Conservation (phyloP, 1,284 basidiomycete species). For the Trametes polyzona region DNA sequence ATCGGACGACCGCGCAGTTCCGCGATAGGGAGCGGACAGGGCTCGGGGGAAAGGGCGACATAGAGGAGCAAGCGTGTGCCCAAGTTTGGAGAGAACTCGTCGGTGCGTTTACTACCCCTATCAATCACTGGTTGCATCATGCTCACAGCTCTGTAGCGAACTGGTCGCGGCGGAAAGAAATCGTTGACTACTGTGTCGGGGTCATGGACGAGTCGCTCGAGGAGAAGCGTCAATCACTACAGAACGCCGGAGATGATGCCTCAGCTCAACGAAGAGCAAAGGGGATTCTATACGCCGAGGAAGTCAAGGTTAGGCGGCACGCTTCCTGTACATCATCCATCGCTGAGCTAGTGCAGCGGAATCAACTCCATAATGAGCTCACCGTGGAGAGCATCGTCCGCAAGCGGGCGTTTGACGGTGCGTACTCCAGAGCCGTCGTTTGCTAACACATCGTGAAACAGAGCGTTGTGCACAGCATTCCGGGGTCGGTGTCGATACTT, state of each 20-base stretch:
- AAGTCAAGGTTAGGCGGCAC: conserved; percentile 67
- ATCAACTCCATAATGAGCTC: conserved; percentile 81
- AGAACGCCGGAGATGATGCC: conserved; percentile 48
- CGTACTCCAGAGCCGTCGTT: conserved; percentile 27
- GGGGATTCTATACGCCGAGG: conserved; percentile 66
- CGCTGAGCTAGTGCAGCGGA: conserved; percentile 51
- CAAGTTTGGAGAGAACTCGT: conserved; percentile 84
- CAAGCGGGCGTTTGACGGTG: conserved; percentile 79
- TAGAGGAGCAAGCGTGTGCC: conserved; percentile 77
- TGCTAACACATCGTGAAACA: conserved; percentile 20
- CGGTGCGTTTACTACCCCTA: conserved; percentile 52
- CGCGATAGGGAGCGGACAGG: conserved; percentile 68
- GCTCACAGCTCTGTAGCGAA: conserved; percentile 56
- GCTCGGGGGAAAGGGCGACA: conserved; percentile 45
- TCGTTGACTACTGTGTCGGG: conserved; percentile 79
- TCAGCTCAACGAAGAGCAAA: conserved; percentile 52
- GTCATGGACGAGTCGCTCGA: conserved; percentile 72
- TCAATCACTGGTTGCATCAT: background rate
- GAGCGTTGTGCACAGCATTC: conserved; percentile 62
- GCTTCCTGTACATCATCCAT: conserved; percentile 20
- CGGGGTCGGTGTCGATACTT: conserved; percentile 84
- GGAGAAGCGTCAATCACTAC: conserved; percentile 57
- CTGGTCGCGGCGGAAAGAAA: conserved; percentile 80
- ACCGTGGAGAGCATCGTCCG: conserved; percentile 81
- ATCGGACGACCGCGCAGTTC: conserved; percentile 80